Evolutionary conservation across 345 rosid genomes (phyloP), one percentile per base, ranked within the genome.

Genomic region (Mangifera indica): DNA sequence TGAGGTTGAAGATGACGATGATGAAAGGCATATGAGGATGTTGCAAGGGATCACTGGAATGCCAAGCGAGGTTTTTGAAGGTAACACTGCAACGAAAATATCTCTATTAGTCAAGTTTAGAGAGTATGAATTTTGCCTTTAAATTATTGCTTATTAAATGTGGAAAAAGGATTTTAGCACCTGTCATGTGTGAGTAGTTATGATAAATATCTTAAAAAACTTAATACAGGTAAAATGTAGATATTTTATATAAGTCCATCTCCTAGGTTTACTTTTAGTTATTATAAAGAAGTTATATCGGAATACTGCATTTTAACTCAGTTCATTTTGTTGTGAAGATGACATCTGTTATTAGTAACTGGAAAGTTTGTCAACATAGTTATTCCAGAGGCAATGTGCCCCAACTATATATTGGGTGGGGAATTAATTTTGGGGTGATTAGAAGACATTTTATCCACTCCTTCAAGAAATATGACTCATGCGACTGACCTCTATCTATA

Each of bases 11-110:
- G 85, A 77, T 61, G 89, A 84, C 34, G 93, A 81, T 69, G 88
- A 79, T 29, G 89, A 64, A 79, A 85, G 86, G 72, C 97, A 91
- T 73, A 55, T 76, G 73, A 87, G 93, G 71, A 88, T 94, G 98
- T 83, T 94, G 85, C 82, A 90, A 74, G 82, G 77, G 71, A 79
- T 94, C 76, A 93, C 96, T 57, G 96, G 97, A 80, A 79, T 93
- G 90, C 93, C 93, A 7, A 81, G 79, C 59, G 93, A 86, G 69
- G 96, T 88, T 42, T 90, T 91, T 80, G 79, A 84, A 78, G 95
- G 98, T 93, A 83, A 71, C 37, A 24, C 5, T 29, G 29, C 21
- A 17, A 45, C n/a, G 37, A 26, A 26, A 12, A 57, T 51, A 17
- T 59, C 1, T 76, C 40, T 67, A 65, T 55, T 21, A n/a, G 34